Conservation (phyloP, 2,329 filamentous ascomycete species). For the Didymosphaeria variabile region DNA sequence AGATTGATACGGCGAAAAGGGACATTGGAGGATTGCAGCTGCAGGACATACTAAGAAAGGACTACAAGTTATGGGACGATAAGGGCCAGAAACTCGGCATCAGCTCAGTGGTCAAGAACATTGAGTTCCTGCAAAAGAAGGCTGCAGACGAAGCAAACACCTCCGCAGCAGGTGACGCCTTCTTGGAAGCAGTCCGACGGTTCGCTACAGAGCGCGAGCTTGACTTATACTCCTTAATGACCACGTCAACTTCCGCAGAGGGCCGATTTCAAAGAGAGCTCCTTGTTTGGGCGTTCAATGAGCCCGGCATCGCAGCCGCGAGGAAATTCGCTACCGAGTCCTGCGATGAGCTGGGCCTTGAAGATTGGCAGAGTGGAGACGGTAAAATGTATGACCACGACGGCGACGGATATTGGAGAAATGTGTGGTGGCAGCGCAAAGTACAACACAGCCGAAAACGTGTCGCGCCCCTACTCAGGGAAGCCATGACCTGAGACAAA, state of each 20-base stretch:
- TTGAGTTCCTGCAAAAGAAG: slow-evolving; percentile 67
- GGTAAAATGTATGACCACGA: slow-evolving; percentile 51
- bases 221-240: slow-evolving; percentile 75
- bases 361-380: slow-evolving; percentile 61
- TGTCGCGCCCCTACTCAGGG: slow-evolving; percentile 67
- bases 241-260: slow-evolving; percentile 63
- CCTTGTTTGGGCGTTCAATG: slow-evolving; percentile 70
- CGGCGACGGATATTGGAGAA: slow-evolving; percentile 57
- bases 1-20: slow-evolving; percentile 71
- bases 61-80: slow-evolving; percentile 81
- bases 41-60: slow-evolving; percentile 77
- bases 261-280: slow-evolving; percentile 72
- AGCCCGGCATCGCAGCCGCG: slow-evolving; percentile 60
- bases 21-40: slow-evolving; percentile 70
- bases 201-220: slow-evolving; percentile 68
- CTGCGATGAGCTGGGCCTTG: slow-evolving; percentile 63
- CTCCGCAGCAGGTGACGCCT: slow-evolving; percentile 39
- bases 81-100: slow-evolving; percentile 69
- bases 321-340: slow-evolving; percentile 63
- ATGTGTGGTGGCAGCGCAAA: slow-evolving; percentile 72
- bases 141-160: slow-evolving; percentile 54
- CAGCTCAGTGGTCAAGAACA: slow-evolving; percentile 69
- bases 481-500: slow-evolving; percentile 44
- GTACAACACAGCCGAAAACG: slow-evolving; percentile 69
- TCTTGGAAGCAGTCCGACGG: slow-evolving; percentile 59